Evolutionary conservation across 192 early-diverging fungal species (phyloP), one percentile per base, ranked within the genome.

Genomic region (Coemansia asiatica): DNA sequence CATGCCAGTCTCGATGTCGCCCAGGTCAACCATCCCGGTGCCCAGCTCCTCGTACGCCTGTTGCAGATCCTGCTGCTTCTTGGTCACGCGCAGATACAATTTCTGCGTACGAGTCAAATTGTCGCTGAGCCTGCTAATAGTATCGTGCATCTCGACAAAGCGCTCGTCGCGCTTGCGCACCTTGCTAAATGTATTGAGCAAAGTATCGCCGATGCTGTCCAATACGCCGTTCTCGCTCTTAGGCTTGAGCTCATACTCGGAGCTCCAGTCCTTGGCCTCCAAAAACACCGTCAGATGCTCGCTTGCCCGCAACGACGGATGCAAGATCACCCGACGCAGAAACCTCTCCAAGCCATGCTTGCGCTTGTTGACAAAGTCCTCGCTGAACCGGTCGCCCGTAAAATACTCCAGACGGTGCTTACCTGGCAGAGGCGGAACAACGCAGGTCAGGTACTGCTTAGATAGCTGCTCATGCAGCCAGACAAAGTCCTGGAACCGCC

Each of bases 401-500:
- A 98, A 79, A 67, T 97, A 98, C 75, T 95, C 94, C 79, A 97
- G 81, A 56, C 94, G 87, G 72, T 94, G 92, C 73, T 93, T 94
- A 28, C 91, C 95, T 6, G 97, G 97, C 19, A 97, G 71, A 8
- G 95, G 94, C 57, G 95, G 94, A 0, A 96, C 64, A 27, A 96
- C 91, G 47, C 90, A 90, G 6, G 90, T 89, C 7, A 91, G 85
- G 74, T 85, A 92, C 74, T 93, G 91, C 35, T 86, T 83, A 35
- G 63, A 63, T 44, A 98, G 83, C 48, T 87, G 85, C 56, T 84
- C 81, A 67, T 95, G 85, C 47, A 98, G 85, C 90, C 89, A 94
- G 9, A 88, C 88, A 87, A 98, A 98, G 72, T 98, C 96, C 69
- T 94, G 93, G 80, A 92, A 98, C 68, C 97, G 86, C 58, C 95